These are phyloP conservation scores for Cordia subcordata DNA, from an alignment of 257 asterid genomes.

Conservation along the genomic window DNA sequence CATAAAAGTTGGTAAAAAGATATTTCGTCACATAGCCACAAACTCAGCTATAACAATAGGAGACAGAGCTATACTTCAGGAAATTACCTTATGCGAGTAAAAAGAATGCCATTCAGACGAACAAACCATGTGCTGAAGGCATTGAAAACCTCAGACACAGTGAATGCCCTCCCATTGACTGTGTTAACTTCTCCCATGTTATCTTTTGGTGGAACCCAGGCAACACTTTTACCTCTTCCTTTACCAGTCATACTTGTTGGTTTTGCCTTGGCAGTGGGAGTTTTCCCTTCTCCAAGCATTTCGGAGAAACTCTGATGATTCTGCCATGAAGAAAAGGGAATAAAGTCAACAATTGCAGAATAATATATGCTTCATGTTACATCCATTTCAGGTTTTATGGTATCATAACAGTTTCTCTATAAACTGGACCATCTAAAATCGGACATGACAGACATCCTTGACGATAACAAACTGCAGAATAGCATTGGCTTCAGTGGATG, in stretches of 20 bases:
- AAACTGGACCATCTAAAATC: too few species aligned
- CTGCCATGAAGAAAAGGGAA: slow-evolving; percentile 32
- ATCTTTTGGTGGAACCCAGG: slow-evolving; percentile 36
- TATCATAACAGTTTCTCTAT: too few species aligned
- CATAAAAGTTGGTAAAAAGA: slow-evolving; percentile 26
- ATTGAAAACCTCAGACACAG: slow-evolving; percentile 40
- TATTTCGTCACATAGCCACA: slow-evolving; percentile 3
- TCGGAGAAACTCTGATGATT: slow-evolving; percentile 61
- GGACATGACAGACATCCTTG: too few species aligned
- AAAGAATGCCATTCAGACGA: slow-evolving; percentile 81
- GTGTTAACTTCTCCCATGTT: slow-evolving; percentile 36
- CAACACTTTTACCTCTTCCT: slow-evolving; percentile 69
- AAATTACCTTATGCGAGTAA: slow-evolving; percentile 86
- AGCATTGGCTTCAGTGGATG: too few species aligned
- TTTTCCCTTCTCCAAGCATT: slow-evolving; percentile 55
- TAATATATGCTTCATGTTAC: too few species aligned
- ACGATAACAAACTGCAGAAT: too few species aligned
- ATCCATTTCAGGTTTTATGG: too few species aligned
- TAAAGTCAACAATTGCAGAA: neutral
- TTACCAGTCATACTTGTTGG: slow-evolving; percentile 39
- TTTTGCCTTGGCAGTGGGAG: slow-evolving; percentile 32
- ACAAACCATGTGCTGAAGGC: slow-evolving; percentile 63
- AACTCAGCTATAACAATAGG: neutral
- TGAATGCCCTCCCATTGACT: slow-evolving; percentile 39
- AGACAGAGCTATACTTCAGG: slow-evolving; percentile 4